Evolutionary conservation across 2,329 filamentous ascomycete genomes (phyloP).

Genomic region (Ascochyta viciae-villosae): DNA sequence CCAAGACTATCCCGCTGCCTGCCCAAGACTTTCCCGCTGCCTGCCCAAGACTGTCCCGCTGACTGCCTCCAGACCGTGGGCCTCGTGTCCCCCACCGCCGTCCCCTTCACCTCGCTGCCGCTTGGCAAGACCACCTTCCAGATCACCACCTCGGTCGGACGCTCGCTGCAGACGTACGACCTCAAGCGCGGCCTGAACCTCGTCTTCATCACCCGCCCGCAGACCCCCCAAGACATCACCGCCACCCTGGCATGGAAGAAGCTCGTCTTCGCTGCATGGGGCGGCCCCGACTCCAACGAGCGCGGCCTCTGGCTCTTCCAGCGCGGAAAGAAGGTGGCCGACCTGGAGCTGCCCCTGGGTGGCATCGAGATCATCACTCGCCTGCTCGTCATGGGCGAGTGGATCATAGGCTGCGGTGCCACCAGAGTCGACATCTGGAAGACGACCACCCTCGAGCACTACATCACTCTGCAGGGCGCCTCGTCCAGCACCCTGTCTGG

Average conservation of each 20-base stretch:
- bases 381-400: slow-evolving; percentile 84
- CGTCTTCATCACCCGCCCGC: slow-evolving; percentile 89
- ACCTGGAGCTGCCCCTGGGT: slow-evolving; percentile 72
- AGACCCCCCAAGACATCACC: slow-evolving; percentile 85
- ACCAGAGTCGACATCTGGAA: slow-evolving; percentile 91
- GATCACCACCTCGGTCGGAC: slow-evolving; percentile 92
- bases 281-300: slow-evolving; percentile 60
- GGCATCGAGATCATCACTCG: slow-evolving; percentile 75
- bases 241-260: slow-evolving; percentile 89
- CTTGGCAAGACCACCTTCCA: slow-evolving; percentile 95
- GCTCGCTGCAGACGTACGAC: slow-evolving; percentile 94
- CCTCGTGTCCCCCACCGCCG: slow-evolving; percentile 85
- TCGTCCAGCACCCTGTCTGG: slow-evolving; percentile 75
- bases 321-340: slow-evolving; percentile 81
- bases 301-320: slow-evolving; percentile 91
- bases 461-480: slow-evolving; percentile 75
- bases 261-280: slow-evolving; percentile 88
- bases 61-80: slow-evolving; percentile 75
- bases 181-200: slow-evolving; percentile 87
- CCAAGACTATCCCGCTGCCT: background rate
- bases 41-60: slow-evolving; percentile 1
- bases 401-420: slow-evolving; percentile 81
- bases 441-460: slow-evolving; percentile 80
- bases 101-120: slow-evolving; percentile 88
- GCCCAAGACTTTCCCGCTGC: background rate